Evolutionary conservation across 1,284 basidiomycete genomes (phyloP), one percentile per base, ranked within the genome.

Genomic region (Marasmius fiardii): DNA sequence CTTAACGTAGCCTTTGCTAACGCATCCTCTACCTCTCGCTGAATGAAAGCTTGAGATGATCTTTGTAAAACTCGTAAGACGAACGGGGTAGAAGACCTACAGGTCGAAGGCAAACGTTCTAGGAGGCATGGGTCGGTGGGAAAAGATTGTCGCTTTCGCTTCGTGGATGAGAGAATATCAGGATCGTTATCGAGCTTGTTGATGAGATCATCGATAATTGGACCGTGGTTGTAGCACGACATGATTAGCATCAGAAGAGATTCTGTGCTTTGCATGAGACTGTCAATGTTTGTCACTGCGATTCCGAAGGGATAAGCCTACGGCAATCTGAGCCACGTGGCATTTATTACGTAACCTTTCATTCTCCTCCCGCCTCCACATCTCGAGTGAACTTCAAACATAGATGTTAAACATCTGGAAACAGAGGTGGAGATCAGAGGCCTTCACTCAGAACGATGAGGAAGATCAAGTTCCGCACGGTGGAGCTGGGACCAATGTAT

Each of bases 51-150:
- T 88, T 71, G 51, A 64, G 63, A 64, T 57, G 57, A 47, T 28
- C 48, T 59, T 63, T 57, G 60, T 64, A 64, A 28, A 33, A 48
- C 26, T 26, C 10, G 11, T 33, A 48, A 45, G 37, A 54, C 53
- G 55, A 54, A 58, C 18, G 26, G 44, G 24, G 20, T 39, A 58
- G 51, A 51, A 37, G 44, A 74, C 78, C 54, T 62, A 86, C 88
- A 78, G 55, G 70, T 79, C 16, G 81, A 80, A 20, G 89, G 89
- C 41, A 91, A 74, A n/a, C 87, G 77, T 48, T 77, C 79, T 43
- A 82, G 83, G 43, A 91, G 74, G 68, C 85, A 87, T 53, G 79
- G 79, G n/a, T 80, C 73, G 4, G 79, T 77, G 11, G 61, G 59
- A 3, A 82, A 58, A 44, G 74, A 76, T 61, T 66, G 74, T 58